These are phyloP conservation scores for Neonectria punicea DNA, from an alignment of 2,329 filamentous ascomycete genomes.

Conservation along the genomic window DNA sequence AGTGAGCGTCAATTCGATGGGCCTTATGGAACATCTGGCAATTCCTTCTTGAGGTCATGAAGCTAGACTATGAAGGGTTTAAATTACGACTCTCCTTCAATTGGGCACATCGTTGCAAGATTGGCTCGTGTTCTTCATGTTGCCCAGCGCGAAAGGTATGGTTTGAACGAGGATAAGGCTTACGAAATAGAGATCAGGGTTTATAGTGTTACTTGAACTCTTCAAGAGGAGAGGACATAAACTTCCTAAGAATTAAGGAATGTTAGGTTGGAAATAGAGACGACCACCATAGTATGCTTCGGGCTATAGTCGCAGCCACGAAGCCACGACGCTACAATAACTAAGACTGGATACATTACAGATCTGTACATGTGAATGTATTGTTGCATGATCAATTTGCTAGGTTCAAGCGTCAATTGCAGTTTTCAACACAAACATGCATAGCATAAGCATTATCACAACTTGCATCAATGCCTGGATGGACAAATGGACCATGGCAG, in stretches of 20 bases:
- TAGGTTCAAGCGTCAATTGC: background rate
- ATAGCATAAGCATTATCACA: constrained; percentile 5
- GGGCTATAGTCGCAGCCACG: too few relatives aligned
- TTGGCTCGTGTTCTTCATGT: background rate
- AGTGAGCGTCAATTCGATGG: background rate
- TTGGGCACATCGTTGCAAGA: background rate
- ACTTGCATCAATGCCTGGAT: background rate
- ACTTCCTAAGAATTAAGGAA: too few relatives aligned
- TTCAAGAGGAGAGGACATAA: too few relatives aligned
- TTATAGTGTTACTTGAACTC: too few relatives aligned
- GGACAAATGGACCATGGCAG: background rate
- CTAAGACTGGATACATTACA: background rate
- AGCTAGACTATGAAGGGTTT: background rate
- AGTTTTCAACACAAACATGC: background rate
- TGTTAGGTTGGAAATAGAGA: background rate
- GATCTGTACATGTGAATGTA: background rate
- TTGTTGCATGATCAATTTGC: background rate
- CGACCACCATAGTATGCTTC: background rate
- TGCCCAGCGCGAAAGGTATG: too few relatives aligned
- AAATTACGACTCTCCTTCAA: background rate
- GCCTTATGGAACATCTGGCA: background rate
- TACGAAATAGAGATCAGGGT: too few relatives aligned
- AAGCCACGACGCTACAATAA: background rate
- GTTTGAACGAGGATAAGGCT: too few relatives aligned
- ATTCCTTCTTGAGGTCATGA: background rate